Conservation (phyloP, 345 rosid species). For the Geranium brycei region DNA sequence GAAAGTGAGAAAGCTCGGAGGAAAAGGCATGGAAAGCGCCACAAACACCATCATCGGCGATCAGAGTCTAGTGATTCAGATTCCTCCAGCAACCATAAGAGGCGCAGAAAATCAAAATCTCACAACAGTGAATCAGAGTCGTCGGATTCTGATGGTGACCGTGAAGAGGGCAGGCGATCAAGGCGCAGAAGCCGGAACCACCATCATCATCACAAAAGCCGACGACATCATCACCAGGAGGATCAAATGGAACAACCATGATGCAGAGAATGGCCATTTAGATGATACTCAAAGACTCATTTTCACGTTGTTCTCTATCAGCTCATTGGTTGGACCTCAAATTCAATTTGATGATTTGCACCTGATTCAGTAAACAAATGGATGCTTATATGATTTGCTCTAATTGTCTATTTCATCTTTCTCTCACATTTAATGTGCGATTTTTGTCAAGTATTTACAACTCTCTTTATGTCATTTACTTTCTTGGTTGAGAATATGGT, state of each 20-base stretch:
- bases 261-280: not conserved
- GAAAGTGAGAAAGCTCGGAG: slow-evolving; percentile 13
- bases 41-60: slow-evolving; percentile 10
- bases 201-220: slow-evolving; percentile 2
- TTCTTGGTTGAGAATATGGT: too few relatives aligned
- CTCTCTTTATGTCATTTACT: too few relatives aligned
- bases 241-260: not conserved
- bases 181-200: slow-evolving; percentile 18
- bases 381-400: too few relatives aligned
- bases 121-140: slow-evolving; percentile 14
- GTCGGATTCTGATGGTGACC: slow-evolving; percentile 17
- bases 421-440: too few relatives aligned
- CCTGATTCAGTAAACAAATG: too few relatives aligned
- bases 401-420: too few relatives aligned
- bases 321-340: too few relatives aligned
- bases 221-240: not conserved
- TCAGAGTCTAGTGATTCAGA: slow-evolving; percentile 23
- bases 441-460: too few relatives aligned
- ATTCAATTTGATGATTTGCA: too few relatives aligned
- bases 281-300: too few relatives aligned
- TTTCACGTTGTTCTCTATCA: too few relatives aligned
- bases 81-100: slow-evolving; percentile 15
- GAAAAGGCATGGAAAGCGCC: slow-evolving; percentile 22
- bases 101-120: slow-evolving; percentile 15
- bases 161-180: slow-evolving; percentile 9